Base-by-base conservation (phyloP, 1,139 yeast species). In the Sugiyamaella pinicola region DNA sequence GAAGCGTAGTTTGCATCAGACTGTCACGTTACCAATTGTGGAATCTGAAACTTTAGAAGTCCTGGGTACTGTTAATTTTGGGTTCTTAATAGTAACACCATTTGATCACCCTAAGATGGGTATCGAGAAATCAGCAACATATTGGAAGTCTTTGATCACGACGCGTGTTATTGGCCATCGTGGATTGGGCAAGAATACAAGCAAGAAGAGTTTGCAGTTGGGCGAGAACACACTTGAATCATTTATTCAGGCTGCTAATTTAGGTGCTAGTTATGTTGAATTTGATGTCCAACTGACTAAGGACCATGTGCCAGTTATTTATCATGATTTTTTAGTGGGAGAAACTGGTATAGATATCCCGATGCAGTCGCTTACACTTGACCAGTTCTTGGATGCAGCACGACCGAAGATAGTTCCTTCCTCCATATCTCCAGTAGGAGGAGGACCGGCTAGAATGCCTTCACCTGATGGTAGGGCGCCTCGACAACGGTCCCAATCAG, bases 211-310 rank as follows among this genome's bases (percentile, higher is more conserved):
- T 4, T 77, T 93, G 65, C 99, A 93, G 71, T 76, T 93, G 57
- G 99, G 99, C 41, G 99, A 93, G 66, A 93, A 93, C 66, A 93
- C 99, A 0, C 87, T 93, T 33, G 97, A 91, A 66, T 87, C 96
- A 1, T 93, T 93, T 62, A 87, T 93, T 66, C 96, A 96, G 9
- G 99, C 99, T 0, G 96, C 98, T 0, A 90, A 96, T 3, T 74
- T 93, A 61, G 99, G 99, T 35, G 97, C 95, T 9, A 66, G 73
- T 29, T 75, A 74, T 54, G 78, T 74, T 50, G 99, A 93, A 70
- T 93, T 93, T 68, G 99, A 93, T 70, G 98, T 93, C 35, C 99
- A 93, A 69, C 74, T 93, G 60, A 93, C 99, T n/a, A 90, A 90
- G 66, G 98, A 93, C 69, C 77, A 77, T 59, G 83, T 89, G 10